Base-by-base conservation (phyloP, 208 protist species). In the Acanthamoeba royreba region DNA sequence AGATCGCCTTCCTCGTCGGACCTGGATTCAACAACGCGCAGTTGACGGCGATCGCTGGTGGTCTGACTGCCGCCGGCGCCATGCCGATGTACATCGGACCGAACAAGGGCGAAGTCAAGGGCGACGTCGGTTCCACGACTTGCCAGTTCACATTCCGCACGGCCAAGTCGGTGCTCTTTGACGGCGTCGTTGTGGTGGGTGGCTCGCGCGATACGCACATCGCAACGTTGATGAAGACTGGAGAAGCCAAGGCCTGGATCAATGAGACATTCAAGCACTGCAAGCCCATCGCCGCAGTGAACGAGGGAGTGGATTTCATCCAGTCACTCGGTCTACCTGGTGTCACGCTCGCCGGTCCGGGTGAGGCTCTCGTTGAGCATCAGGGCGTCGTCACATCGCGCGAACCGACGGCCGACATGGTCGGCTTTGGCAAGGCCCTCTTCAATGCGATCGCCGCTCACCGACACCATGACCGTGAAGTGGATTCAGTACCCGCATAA, bases 181-280 rank as follows among this genome's bases (percentile, higher is more conserved):
- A 92, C 47, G 86, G 45, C 63, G 2, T 91, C 38, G 85, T 91
- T 4, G 43, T 92, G 4, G 86, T 66, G 31, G 86, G 86, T 46
- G 86, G 86, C 58, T n/a, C 22, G 33, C 25, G 25, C 25, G n/a
- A n/a, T n/a, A 31, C 38, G 35, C 63, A 77, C 33, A 19, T 77
- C 33, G 63, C 63, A 13, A 19, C 63, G 63, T 38, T 77, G 63
- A 35, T 15, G 63, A 31, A 38, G 63, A 45, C 63, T 31, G 63
- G 63, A 31, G 52, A 88, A 43, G 33, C n/a, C 61, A 49, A 63
- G 45, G 61, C 58, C 31, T 92, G 58, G 58, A 74, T 92, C 45
- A 69, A 66, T 33, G 86, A 92, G 86, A 69, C 47, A 25, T 92
- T 92, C 86, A 92, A 92, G 86, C 86, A 92, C 86, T 40, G 86